Evolutionary conservation across 495 filamentous ascomycete genomes (phyloP), one percentile per base, ranked within the genome.

Genomic region (Tuber indicum): DNA sequence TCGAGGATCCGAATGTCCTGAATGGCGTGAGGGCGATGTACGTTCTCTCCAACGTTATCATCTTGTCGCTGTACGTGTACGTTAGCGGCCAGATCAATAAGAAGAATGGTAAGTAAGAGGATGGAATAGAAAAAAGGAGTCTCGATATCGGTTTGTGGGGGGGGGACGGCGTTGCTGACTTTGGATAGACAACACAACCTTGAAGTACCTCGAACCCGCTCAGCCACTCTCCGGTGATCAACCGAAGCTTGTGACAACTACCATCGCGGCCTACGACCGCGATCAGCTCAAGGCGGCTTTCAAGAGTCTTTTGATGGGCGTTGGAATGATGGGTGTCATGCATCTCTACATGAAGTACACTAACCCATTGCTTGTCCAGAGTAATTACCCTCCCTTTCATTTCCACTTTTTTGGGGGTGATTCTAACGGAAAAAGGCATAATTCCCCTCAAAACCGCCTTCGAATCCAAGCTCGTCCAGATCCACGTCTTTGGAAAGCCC

Each of bases 311-410:
- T 86, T 97, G 79, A 97, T 97, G 92, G 96, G 96, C 72, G 88
- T 99, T 72, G 93, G 89, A 82, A 98, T 99, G 96, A 98, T 98
- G 96, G 89, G 86, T 78, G 91, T 97, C 83, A 98, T 99, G 96
- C 96, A 98, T 87, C 77, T 98, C 80, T 98, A 98, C 90, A 91
- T 99, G 87, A 93, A 97, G 86, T 98, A 97, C 91, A 97, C 94
- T 87, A 99, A 98, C 90, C 96, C 96, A 47, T 92, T 99, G 52
- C 86, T 98, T 84, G 96, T 99, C 88, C 96, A 99, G 89, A 94
- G 81, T 83, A 83, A 46, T 79, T 66, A 0, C 58, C 52, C 72
- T 17, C 19, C 43, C 12, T 39, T 72, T 58, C 23, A 43, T 39
- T 62, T 62, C 39, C 26, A 26, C 3, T 39, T 32, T 39, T 39